Base-by-base conservation (phyloP, 2,329 filamentous ascomycete genomes). In the Fusarium pseudoanthophilum region DNA sequence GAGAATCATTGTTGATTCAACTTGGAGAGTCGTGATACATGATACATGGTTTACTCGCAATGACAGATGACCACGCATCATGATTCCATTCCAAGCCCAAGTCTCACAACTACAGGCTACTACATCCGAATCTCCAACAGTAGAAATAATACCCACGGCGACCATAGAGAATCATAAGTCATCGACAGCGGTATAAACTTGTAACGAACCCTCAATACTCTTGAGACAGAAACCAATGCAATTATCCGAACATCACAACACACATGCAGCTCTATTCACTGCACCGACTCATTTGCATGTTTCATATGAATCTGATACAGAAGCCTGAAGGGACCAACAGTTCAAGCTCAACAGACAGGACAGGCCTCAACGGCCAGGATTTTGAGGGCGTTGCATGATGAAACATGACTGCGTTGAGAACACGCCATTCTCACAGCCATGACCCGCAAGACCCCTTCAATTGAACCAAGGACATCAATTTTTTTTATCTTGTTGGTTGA, bases 371-470 rank as follows among this genome's bases (percentile, higher is more conserved):
- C 62, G 48, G 62, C 56, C 59, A 65, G 61, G 72, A 60, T 61
- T 45, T 52, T 63, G 64, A 70, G 67, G 70, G 65, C 71, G 66
- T 30, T 48, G 52, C 14, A 52, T 60, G 52, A 72, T 75, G 75
- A 76, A 77, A 77, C 73, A 64, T 59, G 59, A 67, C 26, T 52
- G 45, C 48, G 34, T 32, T 52, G 45, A 43, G 49, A 71, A 73
- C 66, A 70, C 60, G 48, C 73, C 71, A 74, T 63, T 26, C 51
- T 43, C 46, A 56, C 51, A 56, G 63, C 51, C 56, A 57, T 70
- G 68, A 58, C 68, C 60, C 65, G 64, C 60, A 53, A n/a, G 20
- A 46, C 34, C 46, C 58, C 43, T 46, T 64, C 39, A 32, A 39
- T 39, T 18, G 45, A 36, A 30, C 24, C 15, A 28, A 24, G 39